Evolutionary conservation across 1,284 basidiomycete species (phyloP).

Genomic region (Baeospora myosura): DNA sequence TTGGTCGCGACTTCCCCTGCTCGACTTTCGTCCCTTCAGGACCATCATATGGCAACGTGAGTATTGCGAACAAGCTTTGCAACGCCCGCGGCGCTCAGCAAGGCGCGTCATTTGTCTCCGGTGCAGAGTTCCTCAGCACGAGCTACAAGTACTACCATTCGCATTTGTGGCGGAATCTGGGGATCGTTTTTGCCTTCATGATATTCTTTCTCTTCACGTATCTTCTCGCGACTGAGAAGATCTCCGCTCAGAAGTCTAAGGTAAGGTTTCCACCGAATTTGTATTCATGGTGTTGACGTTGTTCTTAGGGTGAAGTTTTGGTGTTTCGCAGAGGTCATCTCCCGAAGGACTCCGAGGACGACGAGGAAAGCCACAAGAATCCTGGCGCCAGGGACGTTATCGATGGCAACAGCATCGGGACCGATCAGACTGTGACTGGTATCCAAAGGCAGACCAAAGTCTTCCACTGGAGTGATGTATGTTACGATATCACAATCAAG

Average conservation of each 20-base stretch:
- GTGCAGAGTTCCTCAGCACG: constrained; percentile 28
- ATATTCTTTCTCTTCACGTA: constrained; percentile 23
- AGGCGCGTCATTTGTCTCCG: constrained; percentile 30
- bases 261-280: not conserved
- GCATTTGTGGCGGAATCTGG: constrained; percentile 36
- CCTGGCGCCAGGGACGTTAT: constrained; percentile 38
- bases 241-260: constrained; percentile 27
- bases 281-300: constrained; percentile 4
- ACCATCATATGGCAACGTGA: constrained; percentile 22
- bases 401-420: constrained; percentile 46
- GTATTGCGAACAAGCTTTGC: constrained; percentile 28
- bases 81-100: constrained; percentile 29
- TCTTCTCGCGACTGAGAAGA: constrained; percentile 33
- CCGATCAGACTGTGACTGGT: constrained; percentile 48
- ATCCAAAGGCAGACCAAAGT: constrained; percentile 57
- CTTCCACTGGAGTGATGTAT: constrained; percentile 55
- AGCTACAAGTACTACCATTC: constrained; percentile 32
- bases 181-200: constrained; percentile 31
- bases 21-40: constrained; percentile 26
- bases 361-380: not conserved
- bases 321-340: not conserved
- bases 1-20: constrained; percentile 24
- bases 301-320: not conserved
- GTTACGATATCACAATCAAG: constrained; percentile 59
- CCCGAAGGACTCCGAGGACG: not conserved